Evolutionary conservation across 2,329 filamentous ascomycete genomes (phyloP).

Genomic region (Capronia americana): DNA sequence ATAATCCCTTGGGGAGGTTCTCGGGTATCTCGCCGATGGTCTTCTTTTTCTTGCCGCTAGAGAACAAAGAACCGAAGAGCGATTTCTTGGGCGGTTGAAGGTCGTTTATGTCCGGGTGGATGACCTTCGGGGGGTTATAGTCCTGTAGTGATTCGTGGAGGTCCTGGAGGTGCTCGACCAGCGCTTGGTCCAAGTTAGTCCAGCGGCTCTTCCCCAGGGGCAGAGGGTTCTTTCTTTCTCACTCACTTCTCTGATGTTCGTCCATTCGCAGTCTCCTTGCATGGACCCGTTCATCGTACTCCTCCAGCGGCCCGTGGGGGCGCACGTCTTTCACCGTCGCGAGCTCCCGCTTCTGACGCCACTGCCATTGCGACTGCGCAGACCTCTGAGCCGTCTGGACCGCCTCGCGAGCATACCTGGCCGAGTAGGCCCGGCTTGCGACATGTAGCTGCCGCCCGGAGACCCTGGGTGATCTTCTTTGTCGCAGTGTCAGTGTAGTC

Average conservation of each 20-base stretch:
- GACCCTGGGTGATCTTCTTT: slow-evolving; percentile 6
- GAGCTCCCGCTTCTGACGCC: slow-evolving; percentile 24
- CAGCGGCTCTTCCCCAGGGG: slow-evolving; percentile 8
- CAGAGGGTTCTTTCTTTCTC: not conserved
- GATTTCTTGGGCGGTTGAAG: slow-evolving; percentile 61
- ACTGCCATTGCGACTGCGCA: not conserved
- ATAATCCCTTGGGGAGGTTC: slow-evolving; percentile 84
- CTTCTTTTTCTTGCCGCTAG: slow-evolving; percentile 57
- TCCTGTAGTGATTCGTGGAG: slow-evolving; percentile 80
- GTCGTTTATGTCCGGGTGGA: slow-evolving; percentile 78
- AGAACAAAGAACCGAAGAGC: slow-evolving; percentile 59
- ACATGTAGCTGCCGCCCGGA: slow-evolving; percentile 17
- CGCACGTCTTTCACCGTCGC: slow-evolving; percentile 34
- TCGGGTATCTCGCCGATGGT: slow-evolving; percentile 63
- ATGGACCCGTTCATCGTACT: slow-evolving; percentile 84
- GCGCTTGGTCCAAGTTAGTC: slow-evolving; percentile 61
- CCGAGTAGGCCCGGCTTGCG: not conserved
- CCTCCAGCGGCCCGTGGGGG: slow-evolving; percentile 72
- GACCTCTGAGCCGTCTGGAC: not conserved
- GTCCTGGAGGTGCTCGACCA: slow-evolving; percentile 87
- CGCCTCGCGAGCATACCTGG: not conserved
- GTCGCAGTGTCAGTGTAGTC: slow-evolving; percentile 14
- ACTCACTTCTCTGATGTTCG: slow-evolving; percentile 81
- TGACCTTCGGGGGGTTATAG: slow-evolving; percentile 76
- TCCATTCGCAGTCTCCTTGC: slow-evolving; percentile 80